These are phyloP conservation scores for Rhinocladiella similis DNA, from an alignment of 2,329 filamentous ascomycete species.

Conservation along the genomic window DNA sequence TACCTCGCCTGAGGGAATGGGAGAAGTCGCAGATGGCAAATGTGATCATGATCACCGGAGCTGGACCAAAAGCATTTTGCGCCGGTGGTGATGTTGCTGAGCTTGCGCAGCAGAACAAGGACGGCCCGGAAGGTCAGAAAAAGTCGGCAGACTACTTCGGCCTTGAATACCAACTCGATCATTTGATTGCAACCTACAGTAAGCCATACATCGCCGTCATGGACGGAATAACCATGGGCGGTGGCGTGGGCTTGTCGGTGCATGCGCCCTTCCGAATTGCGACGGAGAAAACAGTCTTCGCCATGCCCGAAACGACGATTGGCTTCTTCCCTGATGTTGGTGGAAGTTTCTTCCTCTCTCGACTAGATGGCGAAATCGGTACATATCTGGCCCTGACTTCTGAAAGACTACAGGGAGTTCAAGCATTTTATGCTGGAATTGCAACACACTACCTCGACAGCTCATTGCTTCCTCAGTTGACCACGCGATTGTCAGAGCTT, in stretches of 20 bases:
- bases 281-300: constrained; percentile 91
- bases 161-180: constrained; percentile 94
- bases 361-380: constrained; percentile 81
- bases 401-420: constrained; percentile 75
- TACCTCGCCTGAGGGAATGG: constrained; percentile 88
- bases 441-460: constrained; percentile 97
- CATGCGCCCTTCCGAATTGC: constrained; percentile 96
- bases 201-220: constrained; percentile 96
- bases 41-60: constrained; percentile 87
- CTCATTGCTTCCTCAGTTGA: constrained; percentile 75
- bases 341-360: constrained; percentile 90
- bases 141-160: constrained; percentile 83
- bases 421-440: constrained; percentile 86
- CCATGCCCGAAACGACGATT: constrained; percentile 98
- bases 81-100: constrained; percentile 87
- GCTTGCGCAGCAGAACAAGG: constrained; percentile 71
- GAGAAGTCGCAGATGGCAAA: constrained; percentile 92
- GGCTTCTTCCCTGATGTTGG: constrained; percentile 99
- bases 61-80: constrained; percentile 82
- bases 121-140: constrained; percentile 68
- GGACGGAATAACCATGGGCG: constrained; percentile 98
- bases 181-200: constrained; percentile 86
- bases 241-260: constrained; percentile 88
- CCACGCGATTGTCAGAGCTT: constrained; percentile 83
- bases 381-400: constrained; percentile 94